Conservation (phyloP, 2,329 filamentous ascomycete species). For the Talaromyces sp. region DNA sequence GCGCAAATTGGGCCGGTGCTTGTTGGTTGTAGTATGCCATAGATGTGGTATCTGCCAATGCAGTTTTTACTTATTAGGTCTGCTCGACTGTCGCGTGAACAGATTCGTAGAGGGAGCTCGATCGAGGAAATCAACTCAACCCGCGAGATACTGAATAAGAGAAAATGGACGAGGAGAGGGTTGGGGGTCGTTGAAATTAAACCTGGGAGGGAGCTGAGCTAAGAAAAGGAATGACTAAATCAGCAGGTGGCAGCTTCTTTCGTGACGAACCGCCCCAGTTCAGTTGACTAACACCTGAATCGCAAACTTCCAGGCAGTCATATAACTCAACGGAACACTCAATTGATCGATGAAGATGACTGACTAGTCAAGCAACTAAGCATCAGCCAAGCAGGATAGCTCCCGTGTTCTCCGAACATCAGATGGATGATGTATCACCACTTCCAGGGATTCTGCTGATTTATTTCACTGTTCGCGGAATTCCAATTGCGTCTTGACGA, state of each 20-base stretch:
- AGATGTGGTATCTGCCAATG: background rate
- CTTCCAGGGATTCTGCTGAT: background rate
- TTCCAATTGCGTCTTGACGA: slow-evolving; percentile 13
- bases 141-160: background rate
- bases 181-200: background rate
- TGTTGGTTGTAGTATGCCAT: slow-evolving; percentile 8
- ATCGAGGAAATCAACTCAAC: background rate
- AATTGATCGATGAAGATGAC: background rate
- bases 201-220: slow-evolving; percentile 1
- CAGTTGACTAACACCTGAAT: background rate
- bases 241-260: slow-evolving; percentile 3
- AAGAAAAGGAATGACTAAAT: background rate
- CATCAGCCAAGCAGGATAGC: background rate
- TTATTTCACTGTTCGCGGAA: background rate
- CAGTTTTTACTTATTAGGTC: background rate
- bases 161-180: background rate
- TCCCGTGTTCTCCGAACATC: background rate
- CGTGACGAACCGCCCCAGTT: background rate
- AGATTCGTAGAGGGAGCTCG: background rate
- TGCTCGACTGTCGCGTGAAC: background rate
- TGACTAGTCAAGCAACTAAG: background rate
- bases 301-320: background rate
- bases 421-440: background rate
- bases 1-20: slow-evolving; percentile 7
- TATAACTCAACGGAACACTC: background rate